Base-by-base conservation (phyloP, 441 rosid species). In the Gossypium schwendimanii region DNA sequence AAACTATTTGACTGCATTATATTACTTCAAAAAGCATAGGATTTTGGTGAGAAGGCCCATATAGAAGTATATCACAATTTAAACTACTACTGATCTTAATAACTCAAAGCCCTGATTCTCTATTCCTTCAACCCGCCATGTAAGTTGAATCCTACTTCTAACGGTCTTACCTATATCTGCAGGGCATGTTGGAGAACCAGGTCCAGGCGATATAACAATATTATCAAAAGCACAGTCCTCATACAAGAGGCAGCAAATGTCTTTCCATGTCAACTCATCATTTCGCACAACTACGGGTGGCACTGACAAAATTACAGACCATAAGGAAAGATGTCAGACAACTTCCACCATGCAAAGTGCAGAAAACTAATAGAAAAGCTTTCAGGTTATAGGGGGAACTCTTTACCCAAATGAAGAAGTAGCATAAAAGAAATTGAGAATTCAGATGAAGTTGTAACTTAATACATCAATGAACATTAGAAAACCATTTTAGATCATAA, bases 131-230 rank as follows among this genome's bases (percentile, higher is more conserved):
- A 45, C 39, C 63, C 2, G 8, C 45, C 6, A 47, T 62, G 9
- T 61, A 21, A 7, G 41, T 20, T 23, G 31, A 61, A 44, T 68
- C 49, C 58, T 53, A 24, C 62, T 7, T 26, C 23, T 64, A 65
- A 64, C 11, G 39, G 24, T 50, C 70, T 63, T 82, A 92, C 98
- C 99, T 76, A 95, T 84, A 85, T 91, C 98, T 61, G 85, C 78
- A 2, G 97, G 81, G 65, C 95, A 87, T 63, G 89, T 73, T 2
- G 99, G 98, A 52, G 97, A 88, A 77, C 99, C 99, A 81, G 98
- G 99, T 71, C 98, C 98, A 74, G 99, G 99, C 50, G 99, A 95
- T 73, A 92, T 90, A 41, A 95, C 98, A 72, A 91, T 80, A 81
- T 92, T 95, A 78, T 95, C 97, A 10, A 92, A 95, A 71, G 91